Evolutionary conservation across 768 basidiomycete species (phyloP).

Genomic region (Pleurotus ostreatus): DNA sequence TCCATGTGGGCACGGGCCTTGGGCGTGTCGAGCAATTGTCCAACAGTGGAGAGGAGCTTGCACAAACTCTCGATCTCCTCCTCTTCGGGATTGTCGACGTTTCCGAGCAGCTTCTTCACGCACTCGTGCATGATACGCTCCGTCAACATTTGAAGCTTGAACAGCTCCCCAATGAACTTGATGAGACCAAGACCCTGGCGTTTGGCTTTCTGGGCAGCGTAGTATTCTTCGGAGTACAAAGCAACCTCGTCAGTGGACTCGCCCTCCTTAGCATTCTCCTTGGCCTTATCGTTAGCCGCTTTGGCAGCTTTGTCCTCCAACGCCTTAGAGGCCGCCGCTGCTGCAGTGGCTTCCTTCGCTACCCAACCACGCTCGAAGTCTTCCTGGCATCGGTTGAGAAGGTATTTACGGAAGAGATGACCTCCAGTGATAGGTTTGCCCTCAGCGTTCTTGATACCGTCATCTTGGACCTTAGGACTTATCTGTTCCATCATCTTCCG

Average conservation of each 20-base stretch:
- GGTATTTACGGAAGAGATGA: constrained; percentile 93
- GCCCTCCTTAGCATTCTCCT: constrained; percentile 15
- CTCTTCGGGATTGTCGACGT: constrained; percentile 94
- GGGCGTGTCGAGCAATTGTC: constrained; percentile 70
- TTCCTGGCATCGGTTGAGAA: constrained; percentile 94
- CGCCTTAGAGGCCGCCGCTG: constrained; percentile 81
- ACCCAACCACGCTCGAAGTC: constrained; percentile 98
- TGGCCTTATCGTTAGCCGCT: constrained; percentile 56
- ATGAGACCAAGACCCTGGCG: constrained; percentile 95
- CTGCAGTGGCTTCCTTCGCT: constrained; percentile 80
- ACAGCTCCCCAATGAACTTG: constrained; percentile 97
- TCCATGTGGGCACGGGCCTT: constrained; percentile 87
- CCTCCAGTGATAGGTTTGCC: constrained; percentile 92
- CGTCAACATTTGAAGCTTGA: constrained; percentile 98
- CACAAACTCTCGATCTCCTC: constrained; percentile 97
- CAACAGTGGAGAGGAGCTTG: constrained; percentile 89
- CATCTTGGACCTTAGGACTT: constrained; percentile 83
- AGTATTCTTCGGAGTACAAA: constrained; percentile 94
- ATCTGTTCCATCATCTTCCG: constrained; percentile 95
- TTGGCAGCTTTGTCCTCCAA: constrained; percentile 80
- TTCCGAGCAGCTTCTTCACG: constrained; percentile 90
- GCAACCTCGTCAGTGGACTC: constrained; percentile 60
- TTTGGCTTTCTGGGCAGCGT: constrained; percentile 94
- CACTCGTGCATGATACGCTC: constrained; percentile 99
- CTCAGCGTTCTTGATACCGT: constrained; percentile 74